Base-by-base conservation (phyloP, 2,329 filamentous ascomycete species). In the Grosmannia huntii region DNA sequence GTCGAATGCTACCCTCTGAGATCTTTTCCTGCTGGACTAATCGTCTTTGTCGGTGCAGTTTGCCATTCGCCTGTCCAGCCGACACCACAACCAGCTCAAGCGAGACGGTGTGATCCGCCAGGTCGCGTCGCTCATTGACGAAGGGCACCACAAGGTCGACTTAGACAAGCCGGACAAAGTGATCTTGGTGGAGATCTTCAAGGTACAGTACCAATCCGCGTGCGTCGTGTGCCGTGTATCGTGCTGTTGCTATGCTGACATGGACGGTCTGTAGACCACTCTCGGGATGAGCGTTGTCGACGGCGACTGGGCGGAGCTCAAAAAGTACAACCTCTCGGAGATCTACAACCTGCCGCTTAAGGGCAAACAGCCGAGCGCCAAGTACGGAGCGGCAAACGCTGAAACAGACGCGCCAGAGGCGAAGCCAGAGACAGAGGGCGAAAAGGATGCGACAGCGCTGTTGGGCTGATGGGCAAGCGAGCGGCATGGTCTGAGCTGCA, bases 31-130 rank as follows among this genome's bases (percentile, higher is more conserved):
- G 23, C 23, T 7, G 21, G 16, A 49, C n/a, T 12, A 36, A 14
- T 31, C 10, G 31, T 52, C 2, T 3, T n/a, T 11, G 56, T 31
- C 54, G 12, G n/a, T 28, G 31, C 61, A 92, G 88, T 94, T 90
- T 71, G 89, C 88, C n/a, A 91, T 95, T 64, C 83, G 89, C 51
- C 82, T 86, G n/a, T 86, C 82, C 16, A 82, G 89, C 61, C 83
- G 89, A 58, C 89, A 87, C 66, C 85, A 91, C 70, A 84, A 76
- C 64, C 76, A 77, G 4, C 76, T 92, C 61, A 85, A 81, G 64
- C 80, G 87, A 60, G 81, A 85, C 62, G 75, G 75, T 21, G 76
- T 92, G 54, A 92, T 94, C 69, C 82, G 85, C 65, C 81, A 79
- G 62, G 78, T 92, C 62, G 89, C 87, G 5, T 73, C 75, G 46